Conservation (phyloP, 2,329 filamentous ascomycete genomes). For the Ceratocystis cacaofunesta region DNA sequence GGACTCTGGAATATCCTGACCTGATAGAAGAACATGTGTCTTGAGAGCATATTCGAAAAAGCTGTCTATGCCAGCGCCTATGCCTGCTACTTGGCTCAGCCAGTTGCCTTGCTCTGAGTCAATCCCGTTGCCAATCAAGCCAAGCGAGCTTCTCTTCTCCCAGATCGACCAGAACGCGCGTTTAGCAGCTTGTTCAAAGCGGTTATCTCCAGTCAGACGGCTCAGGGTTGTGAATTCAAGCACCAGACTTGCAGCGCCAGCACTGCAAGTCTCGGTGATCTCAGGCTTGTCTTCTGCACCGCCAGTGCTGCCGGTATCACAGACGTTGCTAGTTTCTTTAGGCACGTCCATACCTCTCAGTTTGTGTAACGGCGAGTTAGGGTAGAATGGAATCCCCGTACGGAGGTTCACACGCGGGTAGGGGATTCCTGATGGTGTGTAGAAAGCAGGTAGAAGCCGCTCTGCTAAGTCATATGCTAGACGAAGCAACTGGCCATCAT, state of each 20-base stretch:
- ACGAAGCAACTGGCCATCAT: constrained; percentile 81
- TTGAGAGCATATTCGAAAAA: constrained; percentile 98
- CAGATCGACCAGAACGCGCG: constrained; percentile 96
- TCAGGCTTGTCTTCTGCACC: constrained; percentile 30
- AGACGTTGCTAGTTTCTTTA: constrained; percentile 1
- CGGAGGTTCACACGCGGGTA: constrained; percentile 90
- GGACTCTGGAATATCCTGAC: constrained; percentile 44
- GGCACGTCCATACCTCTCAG: constrained; percentile 24
- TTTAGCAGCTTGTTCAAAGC: constrained; percentile 85
- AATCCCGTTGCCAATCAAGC: constrained; percentile 78
- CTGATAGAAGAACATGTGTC: constrained; percentile 77
- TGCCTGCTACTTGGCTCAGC: constrained; percentile 79
- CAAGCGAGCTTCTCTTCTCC: constrained; percentile 69
- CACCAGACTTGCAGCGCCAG: constrained; percentile 87
- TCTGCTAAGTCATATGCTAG: constrained; percentile 74
- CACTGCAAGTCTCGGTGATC: constrained; percentile 91
- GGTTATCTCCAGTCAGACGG: constrained; percentile 66
- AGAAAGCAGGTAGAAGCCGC: constrained; percentile 79
- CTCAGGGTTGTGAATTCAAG: constrained; percentile 87
- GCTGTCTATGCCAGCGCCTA: constrained; percentile 91
- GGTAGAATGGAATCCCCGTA: constrained; percentile 81
- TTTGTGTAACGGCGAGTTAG: constrained; percentile 64
- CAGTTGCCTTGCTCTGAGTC: constrained; percentile 83
- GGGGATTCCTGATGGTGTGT: constrained; percentile 77
- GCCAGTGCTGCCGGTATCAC: background rate